Evolutionary conservation across 2,329 filamentous ascomycete genomes (phyloP), one percentile per base, ranked within the genome.

Genomic region (Fusarium pininemorale): DNA sequence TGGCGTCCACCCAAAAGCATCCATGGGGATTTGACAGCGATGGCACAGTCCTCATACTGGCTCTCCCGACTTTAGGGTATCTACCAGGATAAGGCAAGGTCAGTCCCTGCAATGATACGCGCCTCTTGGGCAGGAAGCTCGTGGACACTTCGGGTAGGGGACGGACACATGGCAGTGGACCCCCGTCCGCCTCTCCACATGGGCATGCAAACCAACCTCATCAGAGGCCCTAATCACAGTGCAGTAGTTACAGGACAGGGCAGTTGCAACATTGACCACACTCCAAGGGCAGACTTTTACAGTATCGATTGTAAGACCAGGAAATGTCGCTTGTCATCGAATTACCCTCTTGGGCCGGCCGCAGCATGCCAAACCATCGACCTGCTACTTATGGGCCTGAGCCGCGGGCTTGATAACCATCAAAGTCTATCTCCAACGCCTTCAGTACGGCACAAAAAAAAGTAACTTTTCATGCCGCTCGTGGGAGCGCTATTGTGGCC

Each of bases 141-240:
- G 75, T 66, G 67, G 66, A 64, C 69, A 63, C 67, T 70, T 66
- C 60, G 47, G 66, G 73, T 66, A 75, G 67, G 66, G 69, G 63
- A 69, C 55, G 62, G 72, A 74, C 76, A 77, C 76, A 77, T 77
- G 73, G 76, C 73, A 77, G 72, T 78, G 76, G 72, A 69, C 74
- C 70, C 61, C 58, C 64, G 60, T 53, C 68, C 54, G 67, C 70
- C 69, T 73, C 70, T 63, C 74, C 74, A 75, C 42, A 58, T 38
- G 42, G n/a, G 35, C 69, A 71, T 73, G 70, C 68, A 75, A 63
- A 64, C 65, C 66, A 66, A 70, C 73, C 72, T 74, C 68, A 64
- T 74, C 66, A 69, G 66, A 63, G 62, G 70, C 48, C 66, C 63
- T 64, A 63, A 28, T 50, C 60, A 59, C 60, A 50, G 53, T 58